Conservation (phyloP, 2,329 filamentous ascomycete species). For the Amphichorda felina region DNA sequence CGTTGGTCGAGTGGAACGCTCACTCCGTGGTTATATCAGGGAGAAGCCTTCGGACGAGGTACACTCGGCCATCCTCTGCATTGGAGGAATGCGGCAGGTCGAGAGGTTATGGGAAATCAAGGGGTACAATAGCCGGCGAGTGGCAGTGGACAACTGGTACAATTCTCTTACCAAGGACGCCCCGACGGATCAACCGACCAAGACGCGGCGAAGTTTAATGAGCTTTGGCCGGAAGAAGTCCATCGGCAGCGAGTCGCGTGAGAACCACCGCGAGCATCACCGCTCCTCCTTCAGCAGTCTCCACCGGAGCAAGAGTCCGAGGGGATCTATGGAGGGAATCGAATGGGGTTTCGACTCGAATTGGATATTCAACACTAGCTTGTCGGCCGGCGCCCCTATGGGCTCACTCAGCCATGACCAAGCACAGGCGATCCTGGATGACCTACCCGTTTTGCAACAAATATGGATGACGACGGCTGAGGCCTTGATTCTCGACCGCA, state of each 20-base stretch:
- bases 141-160: conserved; percentile 50
- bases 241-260: conserved; percentile 13
- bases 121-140: conserved; percentile 48
- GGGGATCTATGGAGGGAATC: conserved; percentile 17
- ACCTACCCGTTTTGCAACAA: conserved; percentile 45
- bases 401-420: conserved; percentile 37
- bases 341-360: conserved; percentile 18
- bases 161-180: conserved; percentile 33
- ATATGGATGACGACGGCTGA: conserved; percentile 55
- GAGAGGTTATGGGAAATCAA: conserved; percentile 56
- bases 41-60: conserved; percentile 52
- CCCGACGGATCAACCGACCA: conserved; percentile 16
- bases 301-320: conserved; percentile 13
- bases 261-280: conserved; percentile 4
- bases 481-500: conserved; percentile 45
- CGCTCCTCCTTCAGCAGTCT: conserved; percentile 9
- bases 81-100: conserved; percentile 51
- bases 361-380: conserved; percentile 45
- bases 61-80: conserved; percentile 45
- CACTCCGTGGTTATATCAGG: conserved; percentile 50
- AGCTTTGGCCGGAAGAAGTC: conserved; percentile 48
- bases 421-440: conserved; percentile 35
- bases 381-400: conserved; percentile 53
- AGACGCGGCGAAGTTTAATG: conserved; percentile 39
- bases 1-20: conserved; percentile 49